Evolutionary conservation across 768 basidiomycete genomes (phyloP).

Genomic region (Leccinum incarnatum): DNA sequence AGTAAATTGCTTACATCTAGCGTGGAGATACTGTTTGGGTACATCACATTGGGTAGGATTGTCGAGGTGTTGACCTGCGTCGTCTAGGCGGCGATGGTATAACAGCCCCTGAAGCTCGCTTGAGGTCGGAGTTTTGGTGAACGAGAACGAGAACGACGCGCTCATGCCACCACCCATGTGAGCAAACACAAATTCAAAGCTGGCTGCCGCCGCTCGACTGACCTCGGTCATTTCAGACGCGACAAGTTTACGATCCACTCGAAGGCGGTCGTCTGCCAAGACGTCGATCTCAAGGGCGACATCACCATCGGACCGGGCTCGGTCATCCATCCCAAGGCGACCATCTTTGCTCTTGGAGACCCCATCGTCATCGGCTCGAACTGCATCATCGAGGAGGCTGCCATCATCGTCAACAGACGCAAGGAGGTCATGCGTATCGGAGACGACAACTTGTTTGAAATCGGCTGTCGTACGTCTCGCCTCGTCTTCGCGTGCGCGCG

Average conservation of each 20-base stretch:
- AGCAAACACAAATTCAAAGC: slow-evolving; percentile 8
- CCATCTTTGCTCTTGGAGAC: slow-evolving; percentile 87
- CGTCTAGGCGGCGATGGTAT: not conserved
- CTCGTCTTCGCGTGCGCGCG: not conserved
- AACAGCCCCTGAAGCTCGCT: not conserved
- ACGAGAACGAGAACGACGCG: not conserved
- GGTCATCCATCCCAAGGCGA: slow-evolving; percentile 91
- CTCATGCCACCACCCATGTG: slow-evolving; percentile 28
- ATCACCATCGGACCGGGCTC: slow-evolving; percentile 91
- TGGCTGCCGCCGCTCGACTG: not conserved
- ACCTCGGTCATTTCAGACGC: slow-evolving; percentile 47
- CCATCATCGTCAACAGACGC: slow-evolving; percentile 85
- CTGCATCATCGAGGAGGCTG: slow-evolving; percentile 90
- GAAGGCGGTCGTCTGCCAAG: slow-evolving; percentile 87
- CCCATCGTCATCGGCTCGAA: slow-evolving; percentile 86
- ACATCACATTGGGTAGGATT: slow-evolving; percentile 8
- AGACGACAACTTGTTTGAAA: slow-evolving; percentile 91
- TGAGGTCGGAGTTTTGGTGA: not conserved
- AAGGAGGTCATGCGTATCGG: no score
- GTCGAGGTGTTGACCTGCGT: not conserved
- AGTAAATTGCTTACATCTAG: slow-evolving; percentile 13
- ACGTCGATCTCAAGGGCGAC: slow-evolving; percentile 92
- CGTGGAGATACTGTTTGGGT: slow-evolving; percentile 16
- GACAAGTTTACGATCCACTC: slow-evolving; percentile 91
- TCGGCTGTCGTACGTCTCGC: slow-evolving; percentile 75